A percentile compares a stretch with the other conserved stretches of the same genome.
phyloP scores from a whole-genome alignment of 768 basidiomycete genomes.

The Galerina marginata region DNA sequence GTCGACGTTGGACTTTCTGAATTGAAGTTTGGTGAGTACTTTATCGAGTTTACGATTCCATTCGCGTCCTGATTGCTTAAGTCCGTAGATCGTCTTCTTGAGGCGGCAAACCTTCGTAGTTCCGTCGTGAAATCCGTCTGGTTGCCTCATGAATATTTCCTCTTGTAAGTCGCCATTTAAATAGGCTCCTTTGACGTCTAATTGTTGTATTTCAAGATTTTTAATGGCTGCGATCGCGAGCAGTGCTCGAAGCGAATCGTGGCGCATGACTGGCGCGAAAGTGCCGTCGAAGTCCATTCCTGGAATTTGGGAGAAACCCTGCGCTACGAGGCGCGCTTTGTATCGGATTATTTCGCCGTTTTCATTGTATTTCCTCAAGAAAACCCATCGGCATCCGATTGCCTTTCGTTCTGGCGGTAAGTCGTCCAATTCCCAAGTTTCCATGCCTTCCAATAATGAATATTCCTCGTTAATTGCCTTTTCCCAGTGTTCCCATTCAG shows the following conservation, averaged over 20 bases:
- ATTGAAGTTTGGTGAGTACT: constrained; percentile 2
- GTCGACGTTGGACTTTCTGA: constrained; percentile 12
- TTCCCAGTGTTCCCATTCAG: constrained; percentile 21
- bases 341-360: constrained; percentile 33
- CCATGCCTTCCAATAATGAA: constrained; percentile 29
- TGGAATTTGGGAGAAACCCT: constrained; percentile 42
- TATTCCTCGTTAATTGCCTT: constrained; percentile 32
- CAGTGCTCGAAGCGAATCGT: constrained; percentile 32
- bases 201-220: constrained; percentile 39
- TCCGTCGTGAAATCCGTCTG: constrained; percentile 34
- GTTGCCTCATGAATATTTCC: constrained; percentile 28
- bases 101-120: constrained; percentile 28
- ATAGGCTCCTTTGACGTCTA: constrained; percentile 49
- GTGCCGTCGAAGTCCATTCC: constrained; percentile 43
- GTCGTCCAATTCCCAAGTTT: constrained; percentile 33
- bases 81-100: constrained; percentile 38
- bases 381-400: constrained; percentile 38
- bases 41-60: constrained; percentile 25
- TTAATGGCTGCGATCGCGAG: constrained; percentile 41
- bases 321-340: constrained; percentile 39
- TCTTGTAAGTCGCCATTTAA: constrained; percentile 24
- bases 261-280: constrained; percentile 34
- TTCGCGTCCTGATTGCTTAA: constrained; percentile 33
- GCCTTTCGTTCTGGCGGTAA: constrained; percentile 27
- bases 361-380: constrained; percentile 37